A percentile compares a stretch with the other conserved stretches of the same genome.
Conservation (phyloP, 2,329 filamentous ascomycete species). For the Xylariaceae sp. region DNA sequence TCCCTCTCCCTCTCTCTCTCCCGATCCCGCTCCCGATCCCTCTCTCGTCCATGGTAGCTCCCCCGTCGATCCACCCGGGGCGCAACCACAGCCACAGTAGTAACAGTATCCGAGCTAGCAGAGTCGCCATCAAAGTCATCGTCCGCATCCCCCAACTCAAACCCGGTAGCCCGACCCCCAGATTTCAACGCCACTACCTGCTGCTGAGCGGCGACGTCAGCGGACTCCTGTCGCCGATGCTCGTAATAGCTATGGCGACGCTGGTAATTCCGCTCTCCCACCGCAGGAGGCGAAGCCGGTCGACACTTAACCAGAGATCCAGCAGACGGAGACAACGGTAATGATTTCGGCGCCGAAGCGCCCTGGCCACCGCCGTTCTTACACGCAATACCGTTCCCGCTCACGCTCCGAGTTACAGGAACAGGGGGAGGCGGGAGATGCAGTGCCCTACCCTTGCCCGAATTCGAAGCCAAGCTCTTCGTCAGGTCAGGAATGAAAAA, state of each 20-base stretch:
- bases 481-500: constrained; percentile 6
- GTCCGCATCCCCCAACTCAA: constrained; percentile 11
- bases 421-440: constrained; percentile 17
- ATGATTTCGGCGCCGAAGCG: background rate
- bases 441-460: constrained; percentile 1
- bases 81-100: constrained; percentile 6
- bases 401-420: constrained; percentile 4
- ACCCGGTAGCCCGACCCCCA: constrained; percentile 3
- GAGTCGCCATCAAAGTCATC: constrained; percentile 9
- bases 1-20: background rate
- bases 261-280: background rate
- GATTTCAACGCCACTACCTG: background rate
- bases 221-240: constrained; percentile 7
- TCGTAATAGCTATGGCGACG: background rate
- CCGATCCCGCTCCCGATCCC: background rate
- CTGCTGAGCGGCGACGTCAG: background rate
- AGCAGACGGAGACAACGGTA: constrained; percentile 7
- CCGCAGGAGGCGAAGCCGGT: background rate
- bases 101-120: constrained; percentile 8
- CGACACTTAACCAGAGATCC: constrained; percentile 4
- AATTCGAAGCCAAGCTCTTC: background rate
- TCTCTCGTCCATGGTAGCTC: constrained; percentile 9
- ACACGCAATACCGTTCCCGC: background rate
- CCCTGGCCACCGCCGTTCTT: background rate
- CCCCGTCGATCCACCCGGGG: constrained; percentile 10